These are phyloP conservation scores for Thymus quinquecostatus DNA, from an alignment of 257 asterid genomes.

Conservation along the genomic window DNA sequence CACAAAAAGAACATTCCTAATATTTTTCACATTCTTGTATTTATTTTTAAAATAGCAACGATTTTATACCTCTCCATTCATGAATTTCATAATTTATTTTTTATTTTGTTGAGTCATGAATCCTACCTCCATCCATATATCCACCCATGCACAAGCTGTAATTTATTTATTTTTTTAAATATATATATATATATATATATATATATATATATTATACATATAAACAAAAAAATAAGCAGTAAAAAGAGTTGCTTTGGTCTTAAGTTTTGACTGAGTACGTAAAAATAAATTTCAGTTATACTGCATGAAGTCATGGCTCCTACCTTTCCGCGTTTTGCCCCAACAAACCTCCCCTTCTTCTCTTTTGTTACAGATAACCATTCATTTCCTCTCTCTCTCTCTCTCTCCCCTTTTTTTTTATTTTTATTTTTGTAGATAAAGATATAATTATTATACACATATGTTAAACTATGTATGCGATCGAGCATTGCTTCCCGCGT, in stretches of 20 bases:
- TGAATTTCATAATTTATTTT: too few species aligned
- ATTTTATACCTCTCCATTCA: neutral
- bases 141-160: neutral
- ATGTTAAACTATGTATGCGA: neutral
- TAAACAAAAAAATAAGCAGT: neutral
- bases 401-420: too few species aligned
- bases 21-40: neutral
- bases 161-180: too few species aligned
- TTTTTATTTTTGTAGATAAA: conserved; percentile 14
- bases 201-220: too few species aligned
- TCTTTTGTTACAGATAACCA: neutral
- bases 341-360: neutral
- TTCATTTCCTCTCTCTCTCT: neutral
- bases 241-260: conserved; percentile 27
- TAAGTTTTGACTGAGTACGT: conserved; percentile 30
- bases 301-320: conserved; percentile 20
- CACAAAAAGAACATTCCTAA: neutral
- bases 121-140: neutral
- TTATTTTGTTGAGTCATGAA: neutral
- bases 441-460: neutral
- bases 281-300: conserved; percentile 11
- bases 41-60: neutral
- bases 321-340: conserved; percentile 16
- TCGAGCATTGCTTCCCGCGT: conserved; percentile 46
- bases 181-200: too few species aligned